Conservation (phyloP, 73 alveolate genomes). For the Uronychia binucleata region DNA sequence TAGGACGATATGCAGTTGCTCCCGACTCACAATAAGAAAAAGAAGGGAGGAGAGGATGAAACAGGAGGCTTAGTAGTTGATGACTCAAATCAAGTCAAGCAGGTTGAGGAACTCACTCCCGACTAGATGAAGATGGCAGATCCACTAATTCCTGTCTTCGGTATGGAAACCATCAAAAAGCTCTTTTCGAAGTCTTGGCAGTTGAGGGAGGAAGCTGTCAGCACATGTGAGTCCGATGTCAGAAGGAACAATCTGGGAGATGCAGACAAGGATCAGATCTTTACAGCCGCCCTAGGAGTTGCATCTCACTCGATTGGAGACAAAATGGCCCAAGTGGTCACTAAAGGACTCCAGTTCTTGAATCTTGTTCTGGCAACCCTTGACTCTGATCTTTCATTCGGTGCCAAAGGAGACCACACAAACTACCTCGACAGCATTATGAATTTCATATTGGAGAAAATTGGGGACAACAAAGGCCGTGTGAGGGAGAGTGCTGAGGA, state of each 20-base stretch:
- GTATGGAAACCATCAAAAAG: conserved; percentile 83
- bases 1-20: conserved; percentile 90
- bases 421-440: conserved; percentile 60
- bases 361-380: conserved; percentile 56
- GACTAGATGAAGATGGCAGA: conserved; percentile 75
- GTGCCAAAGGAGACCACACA: conserved; percentile 58
- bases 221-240: conserved; percentile 59
- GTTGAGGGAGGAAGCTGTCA: conserved; percentile 86
- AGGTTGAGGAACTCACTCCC: conserved; percentile 60
- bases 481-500: conserved; percentile 92
- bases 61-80: conserved; percentile 69
- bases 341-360: conserved; percentile 78
- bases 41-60: conserved; percentile 68
- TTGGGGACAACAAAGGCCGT: conserved; percentile 93
- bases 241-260: conserved; percentile 44
- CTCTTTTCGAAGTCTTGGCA: conserved; percentile 91
- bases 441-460: conserved; percentile 79
- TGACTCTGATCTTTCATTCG: conserved; percentile 36
- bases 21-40: conserved; percentile 64
- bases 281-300: conserved; percentile 88
- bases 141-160: conserved; percentile 91
- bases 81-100: conserved; percentile 54
- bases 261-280: conserved; percentile 66
- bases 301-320: conserved; percentile 82
- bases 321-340: conserved; percentile 84